Evolutionary conservation across 1,284 basidiomycete species (phyloP).

Genomic region (Ustilago cynodontis): DNA sequence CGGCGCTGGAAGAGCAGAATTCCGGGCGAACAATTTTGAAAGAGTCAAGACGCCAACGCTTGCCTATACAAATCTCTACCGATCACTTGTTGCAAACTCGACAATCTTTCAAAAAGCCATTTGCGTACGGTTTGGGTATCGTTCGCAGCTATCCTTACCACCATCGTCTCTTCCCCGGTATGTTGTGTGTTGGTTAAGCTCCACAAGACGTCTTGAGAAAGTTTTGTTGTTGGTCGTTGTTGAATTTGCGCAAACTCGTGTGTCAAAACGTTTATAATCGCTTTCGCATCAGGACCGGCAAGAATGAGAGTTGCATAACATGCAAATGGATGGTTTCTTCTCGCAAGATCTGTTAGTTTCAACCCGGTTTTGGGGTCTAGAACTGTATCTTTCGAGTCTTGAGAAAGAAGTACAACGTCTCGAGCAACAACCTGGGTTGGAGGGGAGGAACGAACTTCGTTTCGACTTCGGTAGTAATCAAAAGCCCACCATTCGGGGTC

Average conservation of each 20-base stretch:
- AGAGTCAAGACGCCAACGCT: constrained; percentile 22
- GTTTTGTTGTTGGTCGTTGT: constrained; percentile 74
- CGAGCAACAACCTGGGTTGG: constrained; percentile 76
- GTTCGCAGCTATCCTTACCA: constrained; percentile 80
- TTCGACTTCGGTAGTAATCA: constrained; percentile 83
- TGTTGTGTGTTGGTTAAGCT: constrained; percentile 75
- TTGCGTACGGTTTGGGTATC: constrained; percentile 79
- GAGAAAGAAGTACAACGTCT: constrained; percentile 82
- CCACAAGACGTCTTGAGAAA: constrained; percentile 77
- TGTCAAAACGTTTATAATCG: constrained; percentile 73
- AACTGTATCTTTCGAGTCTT: constrained; percentile 52
- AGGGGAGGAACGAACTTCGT: constrained; percentile 81
- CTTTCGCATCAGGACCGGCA: constrained; percentile 76
- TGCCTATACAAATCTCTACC: constrained; percentile 59
- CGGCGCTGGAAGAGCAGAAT: too few relatives aligned
- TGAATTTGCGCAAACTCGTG: constrained; percentile 75
- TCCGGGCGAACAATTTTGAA: background rate
- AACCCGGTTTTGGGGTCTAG: background rate
- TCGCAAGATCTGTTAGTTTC: constrained; percentile 71
- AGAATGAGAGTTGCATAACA: constrained; percentile 87
- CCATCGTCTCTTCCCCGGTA: constrained; percentile 72
- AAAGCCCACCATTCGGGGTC: constrained; percentile 89
- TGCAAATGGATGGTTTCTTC: constrained; percentile 79
- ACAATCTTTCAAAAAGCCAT: constrained; percentile 77
- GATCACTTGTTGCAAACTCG: constrained; percentile 72